Evolutionary conservation across 2,329 filamentous ascomycete genomes (phyloP).

Genomic region (Xenoacremonium recifei): DNA sequence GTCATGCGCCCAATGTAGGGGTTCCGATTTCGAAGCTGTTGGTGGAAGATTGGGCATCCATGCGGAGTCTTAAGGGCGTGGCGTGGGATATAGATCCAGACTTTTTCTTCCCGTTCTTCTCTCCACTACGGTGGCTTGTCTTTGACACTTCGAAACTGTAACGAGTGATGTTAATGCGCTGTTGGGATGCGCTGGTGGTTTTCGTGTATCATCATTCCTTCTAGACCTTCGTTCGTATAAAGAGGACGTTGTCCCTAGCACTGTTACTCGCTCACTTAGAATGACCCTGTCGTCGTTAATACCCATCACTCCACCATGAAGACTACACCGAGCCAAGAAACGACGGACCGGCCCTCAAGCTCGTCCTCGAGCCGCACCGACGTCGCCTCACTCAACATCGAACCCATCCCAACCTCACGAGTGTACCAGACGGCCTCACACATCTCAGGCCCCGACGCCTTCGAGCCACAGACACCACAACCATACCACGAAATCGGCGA

Average conservation of each 20-base stretch:
- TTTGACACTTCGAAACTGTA: neutral
- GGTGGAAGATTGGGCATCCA: too few relatives aligned
- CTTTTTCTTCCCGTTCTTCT: too few relatives aligned
- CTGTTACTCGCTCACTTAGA: too few relatives aligned
- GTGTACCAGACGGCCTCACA: constrained; percentile 26
- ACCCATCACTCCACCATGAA: too few relatives aligned
- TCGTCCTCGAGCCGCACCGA: constrained; percentile 4
- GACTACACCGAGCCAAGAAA: constrained; percentile 1
- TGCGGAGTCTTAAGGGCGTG: too few relatives aligned
- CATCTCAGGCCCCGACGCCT: constrained; percentile 28
- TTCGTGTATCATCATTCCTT: too few relatives aligned
- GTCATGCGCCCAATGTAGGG: neutral
- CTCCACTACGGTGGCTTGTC: neutral
- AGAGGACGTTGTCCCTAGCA: too few relatives aligned
- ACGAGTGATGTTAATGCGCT: too few relatives aligned
- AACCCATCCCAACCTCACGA: neutral
- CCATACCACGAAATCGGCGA: constrained; percentile 37
- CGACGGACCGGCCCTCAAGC: constrained; percentile 4
- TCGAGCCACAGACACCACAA: constrained; percentile 17
- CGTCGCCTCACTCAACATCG: constrained; percentile 3
- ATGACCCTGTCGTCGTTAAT: too few relatives aligned
- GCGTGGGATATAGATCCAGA: too few relatives aligned
- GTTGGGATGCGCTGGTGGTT: too few relatives aligned
- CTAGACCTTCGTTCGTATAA: neutral
- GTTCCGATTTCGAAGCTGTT: neutral